A percentile compares a stretch with the other conserved stretches of the same genome.
phyloP scores from a whole-genome alignment of 768 basidiomycete species.

The Leccinum disarticulatum region DNA sequence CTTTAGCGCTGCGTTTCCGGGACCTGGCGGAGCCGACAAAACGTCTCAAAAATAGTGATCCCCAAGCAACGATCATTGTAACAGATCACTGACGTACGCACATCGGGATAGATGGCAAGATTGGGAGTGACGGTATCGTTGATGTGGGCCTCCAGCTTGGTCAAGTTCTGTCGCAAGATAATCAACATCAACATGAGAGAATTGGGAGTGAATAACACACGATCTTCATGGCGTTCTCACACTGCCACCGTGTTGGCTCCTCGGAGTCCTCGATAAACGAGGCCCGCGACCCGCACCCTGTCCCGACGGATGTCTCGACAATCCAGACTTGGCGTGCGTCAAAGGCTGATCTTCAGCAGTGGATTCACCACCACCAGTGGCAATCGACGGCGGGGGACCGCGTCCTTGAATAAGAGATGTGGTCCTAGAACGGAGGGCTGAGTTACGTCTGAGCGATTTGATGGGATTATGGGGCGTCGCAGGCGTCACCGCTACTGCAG shows the following conservation, averaged over 20 bases:
- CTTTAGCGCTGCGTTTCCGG: no score
- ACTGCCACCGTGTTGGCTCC: conserved; percentile 40
- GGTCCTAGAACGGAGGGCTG: conserved; percentile 35
- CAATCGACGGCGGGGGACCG: conserved; percentile 43
- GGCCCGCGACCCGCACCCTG: conserved; percentile 46
- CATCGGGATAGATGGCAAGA: no score
- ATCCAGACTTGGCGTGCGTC: conserved; percentile 30
- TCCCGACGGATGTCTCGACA: conserved; percentile 46
- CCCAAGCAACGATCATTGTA: no score
- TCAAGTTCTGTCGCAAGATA: no score
- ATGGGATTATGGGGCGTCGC: conserved; percentile 55
- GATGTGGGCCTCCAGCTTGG: no score
- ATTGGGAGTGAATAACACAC: no score
- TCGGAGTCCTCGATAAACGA: conserved; percentile 47
- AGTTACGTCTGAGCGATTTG: conserved; percentile 35
- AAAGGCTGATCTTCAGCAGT: conserved; percentile 36
- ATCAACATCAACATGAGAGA: no score
- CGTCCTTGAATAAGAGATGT: conserved; percentile 38
- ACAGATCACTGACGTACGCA: no score
- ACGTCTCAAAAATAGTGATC: no score
- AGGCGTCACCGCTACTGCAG: conserved; percentile 29
- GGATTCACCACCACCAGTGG: conserved; percentile 24
- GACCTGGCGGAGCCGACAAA: no score
- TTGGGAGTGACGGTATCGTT: no score
- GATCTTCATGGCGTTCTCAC: conserved; percentile 36